Evolutionary conservation across 768 basidiomycete species (phyloP).

Genomic region (Russula dissimulans): DNA sequence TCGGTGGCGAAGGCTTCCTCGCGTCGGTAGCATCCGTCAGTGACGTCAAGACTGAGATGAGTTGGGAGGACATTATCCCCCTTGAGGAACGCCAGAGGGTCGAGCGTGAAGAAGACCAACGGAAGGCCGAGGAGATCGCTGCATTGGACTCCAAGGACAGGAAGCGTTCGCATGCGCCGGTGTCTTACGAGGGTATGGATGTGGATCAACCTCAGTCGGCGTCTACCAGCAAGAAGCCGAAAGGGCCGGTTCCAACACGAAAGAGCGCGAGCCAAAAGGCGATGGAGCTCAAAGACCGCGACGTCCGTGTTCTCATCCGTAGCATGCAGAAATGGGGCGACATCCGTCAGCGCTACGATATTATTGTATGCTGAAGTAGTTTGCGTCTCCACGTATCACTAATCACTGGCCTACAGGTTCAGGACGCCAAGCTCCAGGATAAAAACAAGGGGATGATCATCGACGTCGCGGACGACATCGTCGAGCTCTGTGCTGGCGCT

Average conservation of each 20-base stretch:
- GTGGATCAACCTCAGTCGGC: constrained; percentile 61
- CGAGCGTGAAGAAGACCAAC: constrained; percentile 71
- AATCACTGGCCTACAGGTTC: constrained; percentile 43
- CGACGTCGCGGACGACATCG: constrained; percentile 87
- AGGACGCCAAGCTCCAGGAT: constrained; percentile 81
- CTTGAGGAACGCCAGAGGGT: constrained; percentile 79
- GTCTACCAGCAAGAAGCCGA: constrained; percentile 65
- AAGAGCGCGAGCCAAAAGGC: constrained; percentile 92
- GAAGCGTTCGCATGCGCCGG: constrained; percentile 78
- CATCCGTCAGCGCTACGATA: constrained; percentile 86
- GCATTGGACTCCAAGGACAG: constrained; percentile 56
- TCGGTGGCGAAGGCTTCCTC: constrained; percentile 97
- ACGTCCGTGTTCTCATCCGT: constrained; percentile 89
- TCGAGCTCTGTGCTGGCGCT: constrained; percentile 73
- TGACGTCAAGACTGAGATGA: constrained; percentile 98
- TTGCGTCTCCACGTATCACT: background rate
- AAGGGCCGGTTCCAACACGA: constrained; percentile 58
- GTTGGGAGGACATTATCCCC: constrained; percentile 99
- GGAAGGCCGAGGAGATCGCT: constrained; percentile 60
- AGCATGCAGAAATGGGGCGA: constrained; percentile 98
- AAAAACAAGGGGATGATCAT: constrained; percentile 92
- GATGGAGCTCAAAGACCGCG: constrained; percentile 95
- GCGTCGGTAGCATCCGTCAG: constrained; percentile 92
- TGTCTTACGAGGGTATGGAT: constrained; percentile 93
- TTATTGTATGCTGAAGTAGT: constrained; percentile 60